Percentiles rank a stretch among this genome's conserved stretches.
Conservation (phyloP, 2,329 filamentous ascomycete genomes). For the Plenodomus biglobosus region DNA sequence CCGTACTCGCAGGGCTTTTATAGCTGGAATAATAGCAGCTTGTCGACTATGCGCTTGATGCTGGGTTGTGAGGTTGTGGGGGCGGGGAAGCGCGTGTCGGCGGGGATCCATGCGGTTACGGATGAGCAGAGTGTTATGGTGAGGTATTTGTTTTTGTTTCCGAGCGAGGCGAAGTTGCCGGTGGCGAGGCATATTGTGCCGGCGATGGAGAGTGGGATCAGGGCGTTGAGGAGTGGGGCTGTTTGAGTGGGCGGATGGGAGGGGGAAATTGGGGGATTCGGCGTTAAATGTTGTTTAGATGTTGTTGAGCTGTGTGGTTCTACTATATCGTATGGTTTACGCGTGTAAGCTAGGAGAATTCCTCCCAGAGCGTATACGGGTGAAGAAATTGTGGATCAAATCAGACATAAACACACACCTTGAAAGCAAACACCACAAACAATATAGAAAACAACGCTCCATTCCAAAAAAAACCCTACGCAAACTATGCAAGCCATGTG, state of each 20-base stretch:
- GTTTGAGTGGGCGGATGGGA: not conserved
- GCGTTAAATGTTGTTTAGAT: not conserved
- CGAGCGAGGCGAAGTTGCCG: slow-evolving; percentile 16
- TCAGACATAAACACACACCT: too few species aligned
- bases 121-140: slow-evolving; percentile 36
- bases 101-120: slow-evolving; percentile 31
- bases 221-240: slow-evolving; percentile 17
- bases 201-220: slow-evolving; percentile 26
- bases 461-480: too few species aligned
- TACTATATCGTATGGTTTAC: too few species aligned
- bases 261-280: too few species aligned
- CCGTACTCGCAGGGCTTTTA: slow-evolving; percentile 21
- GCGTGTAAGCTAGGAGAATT: too few species aligned
- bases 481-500: too few species aligned
- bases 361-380: too few species aligned
- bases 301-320: not conserved
- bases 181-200: slow-evolving; percentile 22
- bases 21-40: slow-evolving; percentile 29
- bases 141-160: slow-evolving; percentile 37
- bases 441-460: too few species aligned
- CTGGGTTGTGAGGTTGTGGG: slow-evolving; percentile 36
- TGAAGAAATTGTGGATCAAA: too few species aligned
- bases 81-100: slow-evolving; percentile 9
- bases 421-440: too few species aligned
- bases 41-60: slow-evolving; percentile 33